Evolutionary conservation across 2,329 filamentous ascomycete genomes (phyloP).

Genomic region (Aspergillus aculeatinus): DNA sequence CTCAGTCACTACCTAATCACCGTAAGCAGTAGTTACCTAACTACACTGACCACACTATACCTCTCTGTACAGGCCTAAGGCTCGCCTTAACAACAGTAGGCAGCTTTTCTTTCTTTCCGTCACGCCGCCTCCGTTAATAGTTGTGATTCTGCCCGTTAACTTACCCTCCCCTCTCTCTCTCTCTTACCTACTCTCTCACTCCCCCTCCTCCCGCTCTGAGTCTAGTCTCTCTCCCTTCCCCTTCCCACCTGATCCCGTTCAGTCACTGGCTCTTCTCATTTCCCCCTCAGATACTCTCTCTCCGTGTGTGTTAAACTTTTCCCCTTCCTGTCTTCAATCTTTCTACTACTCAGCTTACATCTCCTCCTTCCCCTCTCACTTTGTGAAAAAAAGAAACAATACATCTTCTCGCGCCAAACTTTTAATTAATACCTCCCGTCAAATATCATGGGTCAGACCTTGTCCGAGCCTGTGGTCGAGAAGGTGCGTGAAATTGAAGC

Average conservation of each 20-base stretch:
- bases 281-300: neutral
- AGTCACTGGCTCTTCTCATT: neutral
- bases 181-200: conserved; percentile 27
- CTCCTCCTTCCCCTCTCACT: neutral
- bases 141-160: conserved; percentile 20
- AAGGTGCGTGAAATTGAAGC: conserved; percentile 67
- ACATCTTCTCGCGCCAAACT: neutral
- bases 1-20: neutral
- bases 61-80: neutral
- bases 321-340: neutral
- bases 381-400: neutral
- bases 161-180: conserved; percentile 11
- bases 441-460: conserved; percentile 89
- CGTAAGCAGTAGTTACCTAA: neutral
- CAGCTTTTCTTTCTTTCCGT: conserved; percentile 11
- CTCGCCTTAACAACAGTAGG: neutral
- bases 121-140: conserved; percentile 19
- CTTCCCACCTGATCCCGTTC: neutral
- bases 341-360: neutral
- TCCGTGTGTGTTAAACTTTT: neutral
- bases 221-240: conserved; percentile 4
- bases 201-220: conserved; percentile 7
- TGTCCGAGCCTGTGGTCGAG: conserved; percentile 97
- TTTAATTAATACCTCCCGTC: conserved; percentile 5
- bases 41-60: neutral